Base-by-base conservation (phyloP, 768 basidiomycete species). In the Xerocomellus amylosporus region DNA sequence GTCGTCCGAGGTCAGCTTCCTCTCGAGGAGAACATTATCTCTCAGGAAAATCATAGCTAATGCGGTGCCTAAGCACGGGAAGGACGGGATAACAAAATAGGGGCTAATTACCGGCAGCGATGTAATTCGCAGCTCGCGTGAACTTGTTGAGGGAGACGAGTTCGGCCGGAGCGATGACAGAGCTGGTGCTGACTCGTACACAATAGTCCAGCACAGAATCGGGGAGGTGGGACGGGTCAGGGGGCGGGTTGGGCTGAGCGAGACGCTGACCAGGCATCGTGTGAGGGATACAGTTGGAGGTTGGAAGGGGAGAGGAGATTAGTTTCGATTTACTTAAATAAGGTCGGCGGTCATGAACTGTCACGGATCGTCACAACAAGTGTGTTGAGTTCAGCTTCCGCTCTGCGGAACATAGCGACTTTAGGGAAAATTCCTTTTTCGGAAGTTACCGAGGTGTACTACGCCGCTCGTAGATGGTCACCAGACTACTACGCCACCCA, bases 11-110 rank as follows among this genome's bases (percentile, higher is more conserved):
- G 74, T 77, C 39, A 90, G 72, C 28, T 78, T 70, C 33, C 81
- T 72, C 55, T 87, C 80, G 31, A 94, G 71, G 2, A 91, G 77
- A 12, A 84, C 80, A 58, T 93, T 88, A 59, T 80, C 74, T 56
- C 80, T 84, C 54, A 96, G 74, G 74, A 91, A 95, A 58, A 94
- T 93, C 88, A 89, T 91, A 1, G 90, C 90, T 84, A 51, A 40
- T 24, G 50, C 38, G 2, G 19, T 1, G 14, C 20, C 8, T 61
- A 52, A 64, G 30, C 41, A 38, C 39, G 15, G 17, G 44, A 7
- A 20, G 6, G 19, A 26, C 17, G 34, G 24, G 9, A 36, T 2
- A 3, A 24, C 7, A 3, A 8, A 10, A 41, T 41, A 49, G 40
- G 49, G 58, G n/a, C 7, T 49, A 60, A 74, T n/a, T 55, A 84